Conservation (phyloP, 2,329 filamentous ascomycete species). For the Aspergillus quadrilineatus region DNA sequence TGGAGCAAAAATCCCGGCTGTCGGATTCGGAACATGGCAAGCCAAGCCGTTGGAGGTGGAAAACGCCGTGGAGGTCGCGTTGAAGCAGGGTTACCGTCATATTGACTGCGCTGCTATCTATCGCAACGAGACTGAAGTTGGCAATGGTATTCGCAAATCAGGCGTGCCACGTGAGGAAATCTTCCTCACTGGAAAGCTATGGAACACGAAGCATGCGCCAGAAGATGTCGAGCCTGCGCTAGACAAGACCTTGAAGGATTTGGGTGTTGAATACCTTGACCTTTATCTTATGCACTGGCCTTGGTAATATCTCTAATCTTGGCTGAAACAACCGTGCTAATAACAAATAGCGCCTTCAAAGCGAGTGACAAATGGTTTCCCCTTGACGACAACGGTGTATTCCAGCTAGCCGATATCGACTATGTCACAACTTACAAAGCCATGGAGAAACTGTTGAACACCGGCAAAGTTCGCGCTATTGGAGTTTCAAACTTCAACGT, state of each 20-base stretch:
- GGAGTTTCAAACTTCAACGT: slow-evolving; percentile 74
- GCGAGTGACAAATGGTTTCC: slow-evolving; percentile 26
- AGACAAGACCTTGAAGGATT: slow-evolving; percentile 58
- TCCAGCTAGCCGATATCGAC: slow-evolving; percentile 23
- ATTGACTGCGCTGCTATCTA: slow-evolving; percentile 61
- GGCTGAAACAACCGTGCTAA: too few species aligned
- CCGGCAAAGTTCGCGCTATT: slow-evolving; percentile 64
- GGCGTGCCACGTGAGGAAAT: slow-evolving; percentile 66
- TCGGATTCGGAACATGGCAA: slow-evolving; percentile 80
- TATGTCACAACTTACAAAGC: slow-evolving; percentile 50
- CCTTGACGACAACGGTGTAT: slow-evolving; percentile 22
- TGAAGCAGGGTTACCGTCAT: slow-evolving; percentile 62
- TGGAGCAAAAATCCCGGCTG: slow-evolving; percentile 47
- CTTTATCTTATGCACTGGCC: slow-evolving; percentile 66
- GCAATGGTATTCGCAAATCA: slow-evolving; percentile 62
- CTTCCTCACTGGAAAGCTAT: slow-evolving; percentile 77
- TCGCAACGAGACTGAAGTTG: slow-evolving; percentile 71
- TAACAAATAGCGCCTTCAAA: slow-evolving; percentile 19
- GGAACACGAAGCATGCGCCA: slow-evolving; percentile 68
- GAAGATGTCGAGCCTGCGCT: slow-evolving; percentile 65
- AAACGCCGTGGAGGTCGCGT: slow-evolving; percentile 68
- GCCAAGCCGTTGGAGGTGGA: slow-evolving; percentile 67
- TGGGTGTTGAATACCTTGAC: slow-evolving; percentile 66
- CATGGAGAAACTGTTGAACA: slow-evolving; percentile 58
- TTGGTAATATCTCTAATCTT: slow-evolving; percentile 14